Conservation (phyloP, 225 moss, liverwort and hornwort species). For the Sphagnum contortum region DNA sequence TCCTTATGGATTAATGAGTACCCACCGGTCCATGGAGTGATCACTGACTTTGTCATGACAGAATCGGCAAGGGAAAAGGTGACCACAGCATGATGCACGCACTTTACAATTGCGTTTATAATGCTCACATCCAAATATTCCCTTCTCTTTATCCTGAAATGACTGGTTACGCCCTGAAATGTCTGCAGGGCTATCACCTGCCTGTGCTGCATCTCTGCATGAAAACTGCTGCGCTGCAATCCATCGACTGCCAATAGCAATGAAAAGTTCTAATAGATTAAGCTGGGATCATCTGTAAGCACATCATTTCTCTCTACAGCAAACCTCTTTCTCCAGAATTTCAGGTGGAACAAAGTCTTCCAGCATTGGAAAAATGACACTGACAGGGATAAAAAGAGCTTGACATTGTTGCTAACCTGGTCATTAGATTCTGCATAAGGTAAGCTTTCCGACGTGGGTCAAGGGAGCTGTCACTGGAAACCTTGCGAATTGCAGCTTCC, state of each 20-base stretch:
- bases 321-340: too few relatives aligned
- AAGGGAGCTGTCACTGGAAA: constrained; percentile 86
- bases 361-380: too few relatives aligned
- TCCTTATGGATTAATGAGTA: too few relatives aligned
- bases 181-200: constrained; percentile 35
- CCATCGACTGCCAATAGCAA: constrained; percentile 60
- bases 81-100: constrained; percentile 87
- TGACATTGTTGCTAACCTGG: constrained; percentile 31
- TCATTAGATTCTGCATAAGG: constrained; percentile 99
- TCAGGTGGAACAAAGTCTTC: too few relatives aligned
- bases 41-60: constrained; percentile 99
- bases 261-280: not conserved
- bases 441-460: constrained; percentile 94
- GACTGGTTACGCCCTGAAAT: constrained; percentile 33
- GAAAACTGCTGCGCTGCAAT: constrained; percentile 80
- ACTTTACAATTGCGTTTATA: constrained; percentile 94
- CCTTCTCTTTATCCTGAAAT: constrained; percentile 52
- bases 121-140: constrained; percentile 83
- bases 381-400: too few relatives aligned
- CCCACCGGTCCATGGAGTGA: constrained; percentile 90
- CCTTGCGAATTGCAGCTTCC: constrained; percentile 95
- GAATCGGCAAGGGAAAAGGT: constrained; percentile 80
- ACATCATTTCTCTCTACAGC: too few relatives aligned
- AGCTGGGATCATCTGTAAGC: too few relatives aligned
- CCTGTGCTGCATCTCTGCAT: constrained; percentile 15